A percentile compares a stretch with the other conserved stretches of the same genome.
These are phyloP conservation scores for Bimuria novae-zelandiae DNA, from an alignment of 2,329 filamentous ascomycete genomes.

Conservation along the genomic window DNA sequence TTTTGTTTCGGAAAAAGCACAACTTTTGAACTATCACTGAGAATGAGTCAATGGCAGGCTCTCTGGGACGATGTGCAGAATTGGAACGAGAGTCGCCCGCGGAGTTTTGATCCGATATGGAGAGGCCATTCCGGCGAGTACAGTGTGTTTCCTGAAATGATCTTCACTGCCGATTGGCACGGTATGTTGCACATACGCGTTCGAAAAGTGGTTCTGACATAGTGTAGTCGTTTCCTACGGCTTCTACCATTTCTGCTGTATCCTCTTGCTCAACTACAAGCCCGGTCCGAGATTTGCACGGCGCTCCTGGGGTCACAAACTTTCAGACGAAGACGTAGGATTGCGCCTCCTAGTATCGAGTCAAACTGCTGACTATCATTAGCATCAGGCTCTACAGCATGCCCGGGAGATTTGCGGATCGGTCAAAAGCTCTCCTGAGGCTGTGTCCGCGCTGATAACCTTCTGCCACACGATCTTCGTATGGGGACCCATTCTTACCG, in stretches of 20 bases:
- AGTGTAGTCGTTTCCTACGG: slow-evolving; percentile 28
- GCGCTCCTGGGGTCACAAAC: slow-evolving; percentile 20
- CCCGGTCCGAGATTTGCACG: slow-evolving; percentile 35
- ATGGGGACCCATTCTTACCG: slow-evolving; percentile 24
- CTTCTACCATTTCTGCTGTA: slow-evolving; percentile 35
- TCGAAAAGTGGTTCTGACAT: not conserved
- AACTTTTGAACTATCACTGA: slow-evolving; percentile 16
- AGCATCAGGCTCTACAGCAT: slow-evolving; percentile 3
- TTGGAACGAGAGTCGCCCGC: slow-evolving; percentile 31
- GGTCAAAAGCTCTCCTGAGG: slow-evolving; percentile 3
- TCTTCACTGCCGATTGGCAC: slow-evolving; percentile 41
- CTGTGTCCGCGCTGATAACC: slow-evolving; percentile 4
- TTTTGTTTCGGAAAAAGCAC: slow-evolving; percentile 34
- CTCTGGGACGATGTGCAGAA: slow-evolving; percentile 28
- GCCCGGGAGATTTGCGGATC: slow-evolving; percentile 8
- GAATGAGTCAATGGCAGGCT: slow-evolving; percentile 24
- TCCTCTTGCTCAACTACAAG: slow-evolving; percentile 37
- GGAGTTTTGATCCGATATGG: slow-evolving; percentile 37
- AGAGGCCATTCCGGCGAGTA: slow-evolving; percentile 17
- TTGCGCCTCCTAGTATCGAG: not conserved
- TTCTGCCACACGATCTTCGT: slow-evolving; percentile 13
- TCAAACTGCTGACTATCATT: slow-evolving; percentile 31
- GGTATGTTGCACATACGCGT: slow-evolving; percentile 16
- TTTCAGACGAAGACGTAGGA: slow-evolving; percentile 29
- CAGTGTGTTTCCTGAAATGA: slow-evolving; percentile 29